Evolutionary conservation across 2,329 filamentous ascomycete species (phyloP).

Genomic region (Cercospora sp.): DNA sequence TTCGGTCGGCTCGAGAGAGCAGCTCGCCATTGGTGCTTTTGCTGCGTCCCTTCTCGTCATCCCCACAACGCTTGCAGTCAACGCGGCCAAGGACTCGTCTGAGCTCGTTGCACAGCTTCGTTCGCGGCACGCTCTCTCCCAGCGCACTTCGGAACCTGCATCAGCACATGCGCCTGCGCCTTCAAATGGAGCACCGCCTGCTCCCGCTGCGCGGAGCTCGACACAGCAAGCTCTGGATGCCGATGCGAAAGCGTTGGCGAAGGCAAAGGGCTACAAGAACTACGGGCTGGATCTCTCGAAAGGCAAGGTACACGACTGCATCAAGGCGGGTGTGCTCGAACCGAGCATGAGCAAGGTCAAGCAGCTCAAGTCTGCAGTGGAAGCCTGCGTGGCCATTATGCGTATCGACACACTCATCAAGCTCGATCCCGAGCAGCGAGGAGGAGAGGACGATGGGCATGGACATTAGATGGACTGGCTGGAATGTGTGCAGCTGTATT

Average conservation of each 20-base stretch:
- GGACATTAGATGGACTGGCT: constrained; percentile 34
- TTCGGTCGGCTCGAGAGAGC: constrained; percentile 91
- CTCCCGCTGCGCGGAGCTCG: constrained; percentile 27
- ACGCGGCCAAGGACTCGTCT: constrained; percentile 93
- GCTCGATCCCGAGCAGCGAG: constrained; percentile 83
- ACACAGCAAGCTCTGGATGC: constrained; percentile 43
- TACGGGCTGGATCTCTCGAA: constrained; percentile 89
- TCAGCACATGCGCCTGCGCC: constrained; percentile 35
- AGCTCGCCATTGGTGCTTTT: constrained; percentile 96
- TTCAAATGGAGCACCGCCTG: constrained; percentile 23
- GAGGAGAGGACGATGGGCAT: constrained; percentile 65
- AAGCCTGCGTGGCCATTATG: constrained; percentile 99
- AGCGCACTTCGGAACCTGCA: constrained; percentile 83
- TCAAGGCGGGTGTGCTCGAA: constrained; percentile 94
- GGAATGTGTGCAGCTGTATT: not conserved
- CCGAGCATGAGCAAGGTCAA: constrained; percentile 98
- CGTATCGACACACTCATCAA: constrained; percentile 98
- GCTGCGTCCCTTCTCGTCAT: constrained; percentile 91
- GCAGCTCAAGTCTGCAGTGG: constrained; percentile 96
- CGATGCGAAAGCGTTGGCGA: constrained; percentile 84
- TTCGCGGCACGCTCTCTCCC: constrained; percentile 88
- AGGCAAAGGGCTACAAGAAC: constrained; percentile 98
- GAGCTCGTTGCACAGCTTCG: constrained; percentile 95
- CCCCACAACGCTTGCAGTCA: constrained; percentile 93
- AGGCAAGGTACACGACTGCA: constrained; percentile 86